Evolutionary conservation across 2,329 filamentous ascomycete species (phyloP).

Genomic region (Scopulariopsis brevicaulis): DNA sequence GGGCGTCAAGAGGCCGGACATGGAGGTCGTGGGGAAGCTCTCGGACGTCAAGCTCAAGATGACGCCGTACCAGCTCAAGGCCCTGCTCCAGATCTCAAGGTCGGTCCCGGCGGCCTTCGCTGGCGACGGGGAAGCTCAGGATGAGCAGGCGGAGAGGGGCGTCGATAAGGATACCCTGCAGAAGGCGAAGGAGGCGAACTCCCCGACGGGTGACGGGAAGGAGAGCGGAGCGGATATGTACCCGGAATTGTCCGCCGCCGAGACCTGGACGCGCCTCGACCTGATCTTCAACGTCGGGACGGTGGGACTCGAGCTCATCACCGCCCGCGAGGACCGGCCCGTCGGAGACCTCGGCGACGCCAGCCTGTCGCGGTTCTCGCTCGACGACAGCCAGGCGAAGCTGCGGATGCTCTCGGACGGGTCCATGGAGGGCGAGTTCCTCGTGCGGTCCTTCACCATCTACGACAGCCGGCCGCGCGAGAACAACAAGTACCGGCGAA

Average conservation of each 20-base stretch:
- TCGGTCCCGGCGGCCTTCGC: conserved; percentile 83
- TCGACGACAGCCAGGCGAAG: conserved; percentile 88
- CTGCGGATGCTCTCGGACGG: conserved; percentile 86
- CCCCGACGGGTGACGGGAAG: conserved; percentile 6
- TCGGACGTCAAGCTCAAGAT: conserved; percentile 85
- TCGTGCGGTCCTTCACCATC: conserved; percentile 91
- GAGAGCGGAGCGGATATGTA: conserved; percentile 22
- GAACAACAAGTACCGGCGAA: conserved; percentile 91
- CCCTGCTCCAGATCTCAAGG: conserved; percentile 75
- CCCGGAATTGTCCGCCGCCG: conserved; percentile 59
- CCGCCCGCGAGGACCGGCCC: conserved; percentile 63
- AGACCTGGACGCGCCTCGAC: conserved; percentile 88
- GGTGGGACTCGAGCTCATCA: conserved; percentile 77
- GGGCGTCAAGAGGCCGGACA: conserved; percentile 71
- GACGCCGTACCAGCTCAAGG: conserved; percentile 84
- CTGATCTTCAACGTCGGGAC: conserved; percentile 82
- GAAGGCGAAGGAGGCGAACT: conserved; percentile 28
- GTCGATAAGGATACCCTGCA: conserved; percentile 47
- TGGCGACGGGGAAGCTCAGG: conserved; percentile 57
- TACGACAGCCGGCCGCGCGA: conserved; percentile 81
- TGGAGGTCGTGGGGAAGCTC: conserved; percentile 84
- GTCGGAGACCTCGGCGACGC: conserved; percentile 68
- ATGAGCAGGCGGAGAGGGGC: conserved; percentile 65
- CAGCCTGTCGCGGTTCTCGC: conserved; percentile 85
- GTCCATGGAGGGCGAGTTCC: conserved; percentile 81